Percentiles rank a stretch among this genome's conserved stretches.
Evolutionary conservation across 768 basidiomycete genomes (phyloP).

Genomic region (Piloderma croceum): DNA sequence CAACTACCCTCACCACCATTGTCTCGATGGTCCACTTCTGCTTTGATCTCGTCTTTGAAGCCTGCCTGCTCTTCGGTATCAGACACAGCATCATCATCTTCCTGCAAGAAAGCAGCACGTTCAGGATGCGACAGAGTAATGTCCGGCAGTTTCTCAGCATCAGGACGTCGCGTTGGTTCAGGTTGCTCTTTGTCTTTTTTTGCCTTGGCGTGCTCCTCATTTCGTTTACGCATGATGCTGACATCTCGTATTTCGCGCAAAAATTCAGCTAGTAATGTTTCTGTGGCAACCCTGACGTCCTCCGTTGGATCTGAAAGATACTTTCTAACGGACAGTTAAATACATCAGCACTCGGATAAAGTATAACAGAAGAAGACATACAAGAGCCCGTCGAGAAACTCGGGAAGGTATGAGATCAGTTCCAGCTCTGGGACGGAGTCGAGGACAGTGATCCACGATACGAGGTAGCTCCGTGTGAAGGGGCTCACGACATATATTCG

Average conservation of each 20-base stretch:
- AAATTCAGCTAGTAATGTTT: constrained; percentile 84
- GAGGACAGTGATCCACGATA: constrained; percentile 92
- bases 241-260: constrained; percentile 87
- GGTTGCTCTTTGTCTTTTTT: constrained; percentile 33
- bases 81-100: constrained; percentile 44
- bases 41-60: constrained; percentile 36
- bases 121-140: constrained; percentile 54
- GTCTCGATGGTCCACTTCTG: constrained; percentile 52
- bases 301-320: constrained; percentile 94
- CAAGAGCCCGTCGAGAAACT: constrained; percentile 92
- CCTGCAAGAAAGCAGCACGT: constrained; percentile 50
- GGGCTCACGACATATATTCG: constrained; percentile 94
- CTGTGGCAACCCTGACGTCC: constrained; percentile 88
- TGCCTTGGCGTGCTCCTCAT: constrained; percentile 48
- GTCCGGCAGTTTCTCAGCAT: constrained; percentile 46
- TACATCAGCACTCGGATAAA: constrained; percentile 4
- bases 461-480: constrained; percentile 93
- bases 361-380: constrained; percentile 35
- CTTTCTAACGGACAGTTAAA: constrained; percentile 46
- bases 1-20: constrained; percentile 58
- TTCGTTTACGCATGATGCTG: constrained; percentile 62
- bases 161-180: constrained; percentile 39
- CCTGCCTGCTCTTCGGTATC: constrained; percentile 20
- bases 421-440: constrained; percentile 97
- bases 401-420: constrained; percentile 88